phyloP scores from a whole-genome alignment of 108 stramenopile species.

The Fragilaria radians region DNA sequence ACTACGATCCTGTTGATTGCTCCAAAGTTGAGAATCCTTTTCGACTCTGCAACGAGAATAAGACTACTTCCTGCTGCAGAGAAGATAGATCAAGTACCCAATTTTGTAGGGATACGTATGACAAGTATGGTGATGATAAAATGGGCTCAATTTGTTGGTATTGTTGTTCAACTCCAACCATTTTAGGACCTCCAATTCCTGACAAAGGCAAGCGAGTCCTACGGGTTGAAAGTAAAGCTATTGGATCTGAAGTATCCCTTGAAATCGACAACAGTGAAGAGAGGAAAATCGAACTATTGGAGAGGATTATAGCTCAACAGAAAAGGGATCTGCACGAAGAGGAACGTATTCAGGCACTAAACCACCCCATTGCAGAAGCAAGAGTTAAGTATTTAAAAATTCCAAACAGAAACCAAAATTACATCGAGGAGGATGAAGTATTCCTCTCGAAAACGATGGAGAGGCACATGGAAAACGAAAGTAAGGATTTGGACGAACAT shows the following conservation, averaged over 20 bases:
- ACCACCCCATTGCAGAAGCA: background rate
- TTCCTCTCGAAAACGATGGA: background rate
- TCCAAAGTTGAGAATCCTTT: conserved; percentile 9
- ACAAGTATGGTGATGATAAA: conserved; percentile 7
- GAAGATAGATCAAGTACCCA: background rate
- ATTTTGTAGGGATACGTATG: conserved; percentile 14
- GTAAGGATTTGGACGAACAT: background rate
- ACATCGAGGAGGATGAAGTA: background rate
- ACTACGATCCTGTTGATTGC: conserved; percentile 13
- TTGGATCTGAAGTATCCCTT: background rate
- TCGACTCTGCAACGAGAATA: conserved; percentile 10
- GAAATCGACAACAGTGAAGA: background rate
- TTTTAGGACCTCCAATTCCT: background rate
- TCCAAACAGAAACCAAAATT: background rate
- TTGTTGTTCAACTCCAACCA: conserved; percentile 10
- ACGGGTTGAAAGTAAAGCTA: background rate
- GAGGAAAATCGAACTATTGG: background rate
- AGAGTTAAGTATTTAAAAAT: background rate
- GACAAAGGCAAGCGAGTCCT: background rate
- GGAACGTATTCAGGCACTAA: background rate
- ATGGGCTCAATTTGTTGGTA: conserved; percentile 24
- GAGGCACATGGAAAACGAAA: background rate
- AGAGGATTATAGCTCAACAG: background rate
- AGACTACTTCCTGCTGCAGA: conserved; percentile 10
- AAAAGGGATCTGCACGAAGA: background rate